Base-by-base conservation (phyloP, 1,284 basidiomycete species). In the Malassezia japonica region DNA sequence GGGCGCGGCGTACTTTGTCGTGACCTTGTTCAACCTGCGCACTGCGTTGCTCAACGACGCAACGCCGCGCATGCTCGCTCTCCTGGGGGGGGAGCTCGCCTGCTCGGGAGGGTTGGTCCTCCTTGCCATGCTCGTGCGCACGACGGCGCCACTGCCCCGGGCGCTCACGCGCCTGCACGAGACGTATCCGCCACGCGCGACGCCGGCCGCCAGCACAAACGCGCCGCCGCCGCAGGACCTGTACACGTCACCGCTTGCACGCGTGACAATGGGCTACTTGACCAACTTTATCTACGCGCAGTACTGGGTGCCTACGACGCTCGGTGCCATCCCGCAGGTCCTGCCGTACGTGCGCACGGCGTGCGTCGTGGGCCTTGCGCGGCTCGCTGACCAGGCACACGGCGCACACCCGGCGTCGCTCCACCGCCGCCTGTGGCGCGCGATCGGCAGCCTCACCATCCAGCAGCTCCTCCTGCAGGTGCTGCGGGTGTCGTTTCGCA, bases 311-410 rank as follows among this genome's bases (percentile, higher is more conserved):
- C 74, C 77, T 1, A 71, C 77, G 48, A 73, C 70, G 6, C 59
- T 77, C 32, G 62, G 70, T 8, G 72, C 76, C 25, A 74, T 79
- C 6, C 78, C 79, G 0, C 76, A 77, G 18, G 64, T 80, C 2
- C 70, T 77, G 4, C 76, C 78, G 29, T 77, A 78, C 49, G 77
- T 78, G 59, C 73, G 75, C 24, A 68, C 79, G 0, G 76, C 78
- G 1, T 57, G 57, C 24, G 59, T 68, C 20, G 65, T 70, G 20
- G 62, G 16, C 16, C 15, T 4, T 4, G 9, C 28, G 24, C 40
- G 40, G 6, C 12, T 7, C 21, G n/a, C 35, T 58, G 77, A n/a
- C 62, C 72, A 54, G 65, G 66, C 40, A 70, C 76, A 53, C 75
- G 72, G 52, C 7, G 33, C 25, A 6, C 33, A 29, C 13, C 25